These are phyloP conservation scores for Salvia hispanica DNA, from an alignment of 257 asterid genomes.

Conservation along the genomic window DNA sequence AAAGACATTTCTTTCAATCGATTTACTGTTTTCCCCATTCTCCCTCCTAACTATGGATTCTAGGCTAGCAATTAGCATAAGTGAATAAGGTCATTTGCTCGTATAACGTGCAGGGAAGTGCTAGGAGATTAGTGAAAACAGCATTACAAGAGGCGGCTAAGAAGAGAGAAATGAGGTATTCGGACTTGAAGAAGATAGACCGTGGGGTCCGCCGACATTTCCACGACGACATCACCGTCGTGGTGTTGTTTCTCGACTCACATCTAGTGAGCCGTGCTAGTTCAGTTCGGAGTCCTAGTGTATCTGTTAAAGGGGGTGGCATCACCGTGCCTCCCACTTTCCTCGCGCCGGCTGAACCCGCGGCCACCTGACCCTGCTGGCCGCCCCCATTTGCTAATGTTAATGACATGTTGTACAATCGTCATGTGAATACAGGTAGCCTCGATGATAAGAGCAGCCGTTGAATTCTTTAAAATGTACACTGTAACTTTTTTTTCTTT, in stretches of 20 bases:
- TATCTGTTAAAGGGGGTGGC: conserved; percentile 61
- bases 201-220: conserved; percentile 69
- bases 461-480: conserved; percentile 47
- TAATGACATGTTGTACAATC: conserved; percentile 46
- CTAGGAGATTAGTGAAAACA: conserved; percentile 59
- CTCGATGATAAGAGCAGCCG: conserved; percentile 36
- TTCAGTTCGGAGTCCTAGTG: conserved; percentile 43
- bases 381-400: conserved; percentile 15
- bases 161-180: conserved; percentile 74
- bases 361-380: conserved; percentile 29
- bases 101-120: conserved; percentile 55
- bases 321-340: conserved; percentile 37
- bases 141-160: conserved; percentile 71
- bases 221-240: conserved; percentile 73
- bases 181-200: conserved; percentile 67
- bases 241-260: conserved; percentile 60
- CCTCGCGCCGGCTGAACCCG: conserved; percentile 36
- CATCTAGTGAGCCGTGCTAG: conserved; percentile 59
- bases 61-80: background rate
- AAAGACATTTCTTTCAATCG: background rate
- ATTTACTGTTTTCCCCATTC: background rate
- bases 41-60: background rate
- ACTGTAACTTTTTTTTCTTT: conserved; percentile 32
- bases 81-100: background rate
- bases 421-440: conserved; percentile 49